phyloP scores from a whole-genome alignment of 345 rosid species.

The Heritiera littoralis region DNA sequence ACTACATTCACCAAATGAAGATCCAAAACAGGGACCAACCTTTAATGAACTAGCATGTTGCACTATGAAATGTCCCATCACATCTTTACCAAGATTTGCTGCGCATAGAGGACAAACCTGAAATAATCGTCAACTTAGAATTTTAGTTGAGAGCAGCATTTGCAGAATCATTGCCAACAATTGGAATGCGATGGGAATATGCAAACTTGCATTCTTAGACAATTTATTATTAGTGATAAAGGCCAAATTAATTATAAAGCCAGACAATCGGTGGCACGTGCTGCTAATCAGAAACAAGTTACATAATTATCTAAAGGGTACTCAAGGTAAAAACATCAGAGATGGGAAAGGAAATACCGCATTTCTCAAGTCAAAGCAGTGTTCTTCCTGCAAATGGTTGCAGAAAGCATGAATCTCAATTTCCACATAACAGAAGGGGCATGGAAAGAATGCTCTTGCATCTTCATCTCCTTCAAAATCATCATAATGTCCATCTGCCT shows the following conservation, averaged over 20 bases:
- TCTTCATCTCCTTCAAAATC: constrained; percentile 12
- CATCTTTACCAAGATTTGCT: constrained; percentile 60
- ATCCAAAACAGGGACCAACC: constrained; percentile 29
- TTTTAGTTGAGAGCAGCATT: not conserved
- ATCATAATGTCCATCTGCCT: constrained; percentile 9
- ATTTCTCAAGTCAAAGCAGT: constrained; percentile 60
- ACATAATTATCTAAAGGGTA: not conserved
- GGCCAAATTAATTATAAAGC: not conserved
- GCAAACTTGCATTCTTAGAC: not conserved
- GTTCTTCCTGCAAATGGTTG: constrained; percentile 57
- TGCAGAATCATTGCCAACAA: not conserved
- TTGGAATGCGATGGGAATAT: not conserved
- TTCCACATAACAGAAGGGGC: constrained; percentile 55
- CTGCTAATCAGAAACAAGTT: not conserved
- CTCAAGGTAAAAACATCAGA: not conserved
- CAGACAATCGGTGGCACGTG: not conserved
- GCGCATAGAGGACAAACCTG: constrained; percentile 65
- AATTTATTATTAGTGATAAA: not conserved
- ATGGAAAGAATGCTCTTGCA: constrained; percentile 23
- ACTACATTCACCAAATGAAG: not conserved
- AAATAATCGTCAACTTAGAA: constrained; percentile 19
- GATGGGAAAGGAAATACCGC: constrained; percentile 45
- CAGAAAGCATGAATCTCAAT: constrained; percentile 48
- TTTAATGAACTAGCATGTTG: constrained; percentile 54
- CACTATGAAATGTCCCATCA: constrained; percentile 50